Conservation (phyloP, 2,329 filamentous ascomycete genomes). For the Seiridium unicorne region DNA sequence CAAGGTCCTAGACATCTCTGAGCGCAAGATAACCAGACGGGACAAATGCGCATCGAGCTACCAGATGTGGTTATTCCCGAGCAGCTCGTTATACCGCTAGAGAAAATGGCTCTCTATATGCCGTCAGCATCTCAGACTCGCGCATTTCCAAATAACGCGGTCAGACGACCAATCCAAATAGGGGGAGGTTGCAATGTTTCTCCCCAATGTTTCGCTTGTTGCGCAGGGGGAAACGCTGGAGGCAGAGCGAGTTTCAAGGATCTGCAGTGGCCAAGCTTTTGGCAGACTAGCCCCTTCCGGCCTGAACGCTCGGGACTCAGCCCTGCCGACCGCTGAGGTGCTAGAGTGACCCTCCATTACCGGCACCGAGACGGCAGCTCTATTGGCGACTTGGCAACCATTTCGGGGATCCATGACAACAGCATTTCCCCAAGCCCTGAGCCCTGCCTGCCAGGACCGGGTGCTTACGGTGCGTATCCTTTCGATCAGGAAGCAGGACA, state of each 20-base stretch:
- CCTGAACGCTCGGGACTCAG: neutral
- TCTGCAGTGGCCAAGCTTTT: constrained; percentile 8
- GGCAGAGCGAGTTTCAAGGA: neutral
- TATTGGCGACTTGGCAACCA: neutral
- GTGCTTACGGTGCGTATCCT: neutral
- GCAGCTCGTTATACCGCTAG: neutral
- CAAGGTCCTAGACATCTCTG: neutral
- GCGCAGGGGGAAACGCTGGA: neutral
- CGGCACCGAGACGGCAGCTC: neutral
- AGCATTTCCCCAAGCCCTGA: neutral
- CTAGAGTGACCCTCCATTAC: neutral
- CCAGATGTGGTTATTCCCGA: neutral
- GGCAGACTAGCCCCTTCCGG: neutral
- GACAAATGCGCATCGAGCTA: neutral
- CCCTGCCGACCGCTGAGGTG: neutral
- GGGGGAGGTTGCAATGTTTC: neutral
- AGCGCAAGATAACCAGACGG: neutral
- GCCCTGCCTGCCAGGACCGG: neutral
- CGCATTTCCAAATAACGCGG: neutral
- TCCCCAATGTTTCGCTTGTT: constrained; percentile 2
- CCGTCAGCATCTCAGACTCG: neutral
- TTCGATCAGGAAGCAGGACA: neutral
- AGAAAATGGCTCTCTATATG: neutral
- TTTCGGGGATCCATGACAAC: neutral
- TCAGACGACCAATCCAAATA: neutral